A percentile compares a stretch with the other conserved stretches of the same genome.
phyloP scores from a whole-genome alignment of 495 filamentous ascomycete genomes.

The Patellaria atrata region DNA sequence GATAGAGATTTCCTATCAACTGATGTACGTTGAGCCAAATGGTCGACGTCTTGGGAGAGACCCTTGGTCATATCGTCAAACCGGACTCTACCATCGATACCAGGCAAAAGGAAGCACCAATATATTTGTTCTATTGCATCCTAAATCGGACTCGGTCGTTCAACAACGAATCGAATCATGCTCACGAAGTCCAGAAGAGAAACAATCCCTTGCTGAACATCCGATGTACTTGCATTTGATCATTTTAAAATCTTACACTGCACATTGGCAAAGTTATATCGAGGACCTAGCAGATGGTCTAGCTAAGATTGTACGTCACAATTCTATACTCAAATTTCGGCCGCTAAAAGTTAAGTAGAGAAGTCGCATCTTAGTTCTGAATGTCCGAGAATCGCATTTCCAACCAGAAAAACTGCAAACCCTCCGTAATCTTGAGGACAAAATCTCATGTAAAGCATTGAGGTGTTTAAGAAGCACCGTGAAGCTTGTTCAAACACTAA shows the following conservation, averaged over 20 bases:
- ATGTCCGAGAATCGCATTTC: neutral
- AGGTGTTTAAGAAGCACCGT: slow-evolving; percentile 3
- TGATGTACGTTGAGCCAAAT: slow-evolving; percentile 9
- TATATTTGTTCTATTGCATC: slow-evolving; percentile 4
- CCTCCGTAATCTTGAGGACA: slow-evolving; percentile 10
- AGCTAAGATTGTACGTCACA: slow-evolving; percentile 2
- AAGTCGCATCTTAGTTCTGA: slow-evolving; percentile 3
- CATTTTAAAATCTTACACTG: slow-evolving; percentile 6
- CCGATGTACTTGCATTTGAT: slow-evolving; percentile 9
- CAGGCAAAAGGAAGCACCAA: neutral
- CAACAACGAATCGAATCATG: slow-evolving; percentile 4
- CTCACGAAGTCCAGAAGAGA: neutral
- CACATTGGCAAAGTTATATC: slow-evolving; percentile 9
- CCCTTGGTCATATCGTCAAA: slow-evolving; percentile 12
- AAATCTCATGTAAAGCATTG: slow-evolving; percentile 3
- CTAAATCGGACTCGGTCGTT: neutral
- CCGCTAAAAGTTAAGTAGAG: neutral
- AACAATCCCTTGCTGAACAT: neutral
- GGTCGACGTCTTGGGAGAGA: slow-evolving; percentile 1
- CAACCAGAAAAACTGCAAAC: slow-evolving; percentile 4
- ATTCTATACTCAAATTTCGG: neutral
- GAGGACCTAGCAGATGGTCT: slow-evolving; percentile 2
- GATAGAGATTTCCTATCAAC: slow-evolving; percentile 9
- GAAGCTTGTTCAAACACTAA: neutral
- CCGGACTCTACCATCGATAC: slow-evolving; percentile 7